Evolutionary conservation across 106 monocot species (phyloP).

Genomic region (Apostasia shenzhenica): DNA sequence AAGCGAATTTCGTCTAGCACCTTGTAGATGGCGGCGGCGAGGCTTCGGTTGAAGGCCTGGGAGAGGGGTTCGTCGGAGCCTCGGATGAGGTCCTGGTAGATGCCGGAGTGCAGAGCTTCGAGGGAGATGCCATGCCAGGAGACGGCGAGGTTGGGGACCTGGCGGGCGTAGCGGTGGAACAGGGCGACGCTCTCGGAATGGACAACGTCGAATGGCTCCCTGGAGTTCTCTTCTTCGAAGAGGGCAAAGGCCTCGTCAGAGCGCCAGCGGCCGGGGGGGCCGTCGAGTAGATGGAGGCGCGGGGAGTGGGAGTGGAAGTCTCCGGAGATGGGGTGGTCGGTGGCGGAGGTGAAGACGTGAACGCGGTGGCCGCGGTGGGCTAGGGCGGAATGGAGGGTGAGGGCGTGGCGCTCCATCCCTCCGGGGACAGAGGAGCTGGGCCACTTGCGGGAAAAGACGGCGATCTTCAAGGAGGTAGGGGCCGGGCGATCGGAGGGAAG

Average conservation of each 20-base stretch:
- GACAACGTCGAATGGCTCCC: slow-evolving; percentile 68
- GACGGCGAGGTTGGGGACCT: slow-evolving; percentile 69
- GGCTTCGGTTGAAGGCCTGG: slow-evolving; percentile 33
- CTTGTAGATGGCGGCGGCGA: slow-evolving; percentile 43
- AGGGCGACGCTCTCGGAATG: slow-evolving; percentile 93
- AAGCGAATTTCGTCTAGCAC: slow-evolving; percentile 83
- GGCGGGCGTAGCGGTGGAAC: slow-evolving; percentile 44
- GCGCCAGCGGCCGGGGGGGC: slow-evolving; percentile 47
- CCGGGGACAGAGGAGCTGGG: slow-evolving; percentile 56
- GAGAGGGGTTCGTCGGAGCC: slow-evolving; percentile 38
- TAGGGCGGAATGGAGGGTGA: slow-evolving; percentile 69
- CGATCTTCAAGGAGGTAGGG: slow-evolving; percentile 43
- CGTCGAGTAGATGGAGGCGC: slow-evolving; percentile 42
- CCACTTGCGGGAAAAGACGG: slow-evolving; percentile 90
- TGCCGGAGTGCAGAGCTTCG: slow-evolving; percentile 68
- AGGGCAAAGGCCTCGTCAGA: slow-evolving; percentile 62
- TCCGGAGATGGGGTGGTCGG: slow-evolving; percentile 1
- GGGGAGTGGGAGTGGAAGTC: slow-evolving; percentile 1
- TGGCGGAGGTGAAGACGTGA: slow-evolving; percentile 76
- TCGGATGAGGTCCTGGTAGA: slow-evolving; percentile 70
- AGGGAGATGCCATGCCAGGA: slow-evolving; percentile 94
- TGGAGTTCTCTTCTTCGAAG: slow-evolving; percentile 40
- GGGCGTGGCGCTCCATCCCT: slow-evolving; percentile 92
- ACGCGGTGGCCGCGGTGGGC: slow-evolving; percentile 65
- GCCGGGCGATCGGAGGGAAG: slow-evolving; percentile 25